phyloP scores from a whole-genome alignment of 129 eudicot genomes.

The Tagetes patula region DNA sequence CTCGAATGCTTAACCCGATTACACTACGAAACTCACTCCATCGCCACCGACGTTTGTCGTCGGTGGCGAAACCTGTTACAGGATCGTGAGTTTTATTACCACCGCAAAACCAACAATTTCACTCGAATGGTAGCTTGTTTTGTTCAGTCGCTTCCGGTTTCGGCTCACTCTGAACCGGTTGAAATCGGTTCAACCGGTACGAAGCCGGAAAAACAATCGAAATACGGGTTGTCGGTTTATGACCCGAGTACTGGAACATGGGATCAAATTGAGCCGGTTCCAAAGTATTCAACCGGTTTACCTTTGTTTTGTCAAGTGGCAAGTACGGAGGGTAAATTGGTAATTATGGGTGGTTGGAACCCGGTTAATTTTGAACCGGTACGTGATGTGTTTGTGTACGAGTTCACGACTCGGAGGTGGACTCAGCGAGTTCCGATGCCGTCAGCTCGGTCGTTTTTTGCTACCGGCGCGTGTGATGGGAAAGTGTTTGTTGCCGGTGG shows the following conservation, averaged over 20 bases:
- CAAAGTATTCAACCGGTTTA: slow-evolving; percentile 57
- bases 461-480: slow-evolving; percentile 53
- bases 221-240: slow-evolving; percentile 60
- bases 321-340: slow-evolving; percentile 68
- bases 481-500: slow-evolving; percentile 70
- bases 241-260: slow-evolving; percentile 48
- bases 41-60: slow-evolving; percentile 52
- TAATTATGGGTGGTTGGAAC: slow-evolving; percentile 90
- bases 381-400: slow-evolving; percentile 66
- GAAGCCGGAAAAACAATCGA: slow-evolving; percentile 46
- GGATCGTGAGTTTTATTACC: slow-evolving; percentile 57
- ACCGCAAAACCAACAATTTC: slow-evolving; percentile 48
- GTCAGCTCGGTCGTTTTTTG: slow-evolving; percentile 62
- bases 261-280: slow-evolving; percentile 63
- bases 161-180: neutral
- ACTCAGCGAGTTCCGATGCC: slow-evolving; percentile 69
- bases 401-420: slow-evolving; percentile 71
- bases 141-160: slow-evolving; percentile 54
- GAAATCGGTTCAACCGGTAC: neutral
- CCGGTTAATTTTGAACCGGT: slow-evolving; percentile 70
- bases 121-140: slow-evolving; percentile 55
- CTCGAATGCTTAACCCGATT: slow-evolving; percentile 79
- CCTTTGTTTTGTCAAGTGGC: slow-evolving; percentile 79
- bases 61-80: slow-evolving; percentile 62
- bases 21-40: slow-evolving; percentile 53